Evolutionary conservation across 768 basidiomycete species (phyloP).

Genomic region (Tricholoma sp.): DNA sequence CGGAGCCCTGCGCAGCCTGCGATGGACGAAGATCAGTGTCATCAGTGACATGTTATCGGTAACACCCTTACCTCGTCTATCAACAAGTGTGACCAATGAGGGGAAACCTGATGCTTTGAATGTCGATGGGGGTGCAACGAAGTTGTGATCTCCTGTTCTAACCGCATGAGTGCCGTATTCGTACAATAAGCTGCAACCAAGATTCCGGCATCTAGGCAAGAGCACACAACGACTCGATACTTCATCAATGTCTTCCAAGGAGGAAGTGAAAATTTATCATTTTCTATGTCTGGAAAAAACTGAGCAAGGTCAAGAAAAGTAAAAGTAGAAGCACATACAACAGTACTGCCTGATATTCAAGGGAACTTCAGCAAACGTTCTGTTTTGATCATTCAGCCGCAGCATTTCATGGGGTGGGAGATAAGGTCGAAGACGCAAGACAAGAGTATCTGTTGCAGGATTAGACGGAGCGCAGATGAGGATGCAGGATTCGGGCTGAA

Average conservation of each 20-base stretch:
- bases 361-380: slow-evolving; percentile 48
- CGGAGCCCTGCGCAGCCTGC: slow-evolving; percentile 49
- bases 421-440: slow-evolving; percentile 30
- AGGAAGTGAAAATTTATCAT: slow-evolving; percentile 41
- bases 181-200: slow-evolving; percentile 41
- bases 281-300: slow-evolving; percentile 33
- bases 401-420: slow-evolving; percentile 41
- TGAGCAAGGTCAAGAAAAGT: neutral
- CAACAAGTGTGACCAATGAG: slow-evolving; percentile 49
- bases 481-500: slow-evolving; percentile 41
- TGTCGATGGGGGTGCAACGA: slow-evolving; percentile 34
- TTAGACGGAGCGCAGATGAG: slow-evolving; percentile 49
- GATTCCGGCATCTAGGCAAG: slow-evolving; percentile 42
- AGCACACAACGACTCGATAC: slow-evolving; percentile 42
- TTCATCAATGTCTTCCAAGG: slow-evolving; percentile 41
- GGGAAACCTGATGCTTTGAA: slow-evolving; percentile 24
- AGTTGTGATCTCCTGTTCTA: slow-evolving; percentile 34
- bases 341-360: slow-evolving; percentile 40
- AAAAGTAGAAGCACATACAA: slow-evolving; percentile 26
- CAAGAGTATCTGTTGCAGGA: slow-evolving; percentile 46
- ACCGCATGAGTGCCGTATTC: slow-evolving; percentile 31
- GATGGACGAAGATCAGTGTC: neutral
- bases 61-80: slow-evolving; percentile 39
- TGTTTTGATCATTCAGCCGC: slow-evolving; percentile 41
- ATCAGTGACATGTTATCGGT: neutral